These are phyloP conservation scores for Hypholoma sublateritium DNA, from an alignment of 768 basidiomycete genomes.

Conservation along the genomic window DNA sequence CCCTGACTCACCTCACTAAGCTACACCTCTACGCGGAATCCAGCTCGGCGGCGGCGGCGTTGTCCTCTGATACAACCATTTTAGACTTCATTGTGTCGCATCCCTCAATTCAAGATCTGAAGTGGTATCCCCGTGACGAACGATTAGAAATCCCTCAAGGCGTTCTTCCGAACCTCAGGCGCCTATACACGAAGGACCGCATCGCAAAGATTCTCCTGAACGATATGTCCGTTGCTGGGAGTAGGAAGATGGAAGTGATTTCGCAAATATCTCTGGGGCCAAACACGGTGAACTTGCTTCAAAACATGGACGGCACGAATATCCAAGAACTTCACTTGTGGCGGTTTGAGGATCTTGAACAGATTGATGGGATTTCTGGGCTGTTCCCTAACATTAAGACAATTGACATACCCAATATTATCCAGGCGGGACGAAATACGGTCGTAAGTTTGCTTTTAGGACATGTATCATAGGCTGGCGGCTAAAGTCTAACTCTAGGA, in stretches of 20 bases:
- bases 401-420: slow-evolving; percentile 21
- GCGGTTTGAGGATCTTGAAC: slow-evolving; percentile 20
- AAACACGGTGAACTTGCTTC: slow-evolving; percentile 16
- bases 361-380: slow-evolving; percentile 14
- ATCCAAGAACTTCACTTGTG: slow-evolving; percentile 23
- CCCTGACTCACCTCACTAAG: slow-evolving; percentile 18
- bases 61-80: slow-evolving; percentile 10
- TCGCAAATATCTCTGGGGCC: slow-evolving; percentile 19
- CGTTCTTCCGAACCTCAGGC: slow-evolving; percentile 19
- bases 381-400: slow-evolving; percentile 18
- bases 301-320: slow-evolving; percentile 15
- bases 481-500: slow-evolving; percentile 9
- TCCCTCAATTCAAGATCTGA: slow-evolving; percentile 23
- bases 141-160: slow-evolving; percentile 10
- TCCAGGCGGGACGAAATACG: slow-evolving; percentile 9
- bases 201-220: slow-evolving; percentile 19
- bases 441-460: slow-evolving; percentile 9
- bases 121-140: slow-evolving; percentile 23
- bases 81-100: slow-evolving; percentile 21
- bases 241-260: slow-evolving; percentile 18
- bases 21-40: slow-evolving; percentile 16
- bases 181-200: slow-evolving; percentile 14
- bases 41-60: slow-evolving; percentile 2
- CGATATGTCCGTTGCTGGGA: slow-evolving; percentile 8
- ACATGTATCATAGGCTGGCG: background rate